Conservation (phyloP, 2,329 filamentous ascomycete species). For the Neocatenulostroma microsporum region DNA sequence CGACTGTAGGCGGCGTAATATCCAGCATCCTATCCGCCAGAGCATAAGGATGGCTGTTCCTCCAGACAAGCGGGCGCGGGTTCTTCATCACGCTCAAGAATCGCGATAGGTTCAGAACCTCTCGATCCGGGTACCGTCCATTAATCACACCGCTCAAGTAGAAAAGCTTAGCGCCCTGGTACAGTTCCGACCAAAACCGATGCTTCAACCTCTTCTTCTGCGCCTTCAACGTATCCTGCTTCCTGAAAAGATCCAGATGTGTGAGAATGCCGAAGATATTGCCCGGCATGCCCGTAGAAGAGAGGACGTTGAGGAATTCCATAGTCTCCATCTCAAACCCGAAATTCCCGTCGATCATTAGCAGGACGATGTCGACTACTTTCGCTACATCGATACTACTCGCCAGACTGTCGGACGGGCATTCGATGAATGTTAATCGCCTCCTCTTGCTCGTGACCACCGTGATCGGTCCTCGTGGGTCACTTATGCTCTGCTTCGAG, state of each 20-base stretch:
- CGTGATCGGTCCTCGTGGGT: constrained; percentile 85
- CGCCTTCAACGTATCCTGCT: constrained; percentile 81
- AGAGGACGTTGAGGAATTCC: constrained; percentile 93
- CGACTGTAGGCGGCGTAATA: constrained; percentile 83
- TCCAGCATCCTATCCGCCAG: constrained; percentile 92
- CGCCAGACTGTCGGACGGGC: constrained; percentile 84
- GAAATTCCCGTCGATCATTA: constrained; percentile 98
- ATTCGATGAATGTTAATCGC: constrained; percentile 91
- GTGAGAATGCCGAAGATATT: constrained; percentile 97
- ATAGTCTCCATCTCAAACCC: constrained; percentile 99
- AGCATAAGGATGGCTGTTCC: constrained; percentile 91
- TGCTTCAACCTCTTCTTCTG: constrained; percentile 96
- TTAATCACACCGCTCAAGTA: constrained; percentile 96
- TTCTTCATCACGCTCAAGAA: constrained; percentile 99
- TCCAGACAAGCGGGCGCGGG: constrained; percentile 88
- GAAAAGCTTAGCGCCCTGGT: constrained; percentile 94
- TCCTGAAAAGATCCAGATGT: constrained; percentile 90
- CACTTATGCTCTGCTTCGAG: constrained; percentile 86
- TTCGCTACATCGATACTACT: constrained; percentile 97
- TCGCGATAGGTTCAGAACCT: constrained; percentile 88
- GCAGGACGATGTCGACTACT: constrained; percentile 89
- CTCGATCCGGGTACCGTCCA: constrained; percentile 89
- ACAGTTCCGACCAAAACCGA: constrained; percentile 91
- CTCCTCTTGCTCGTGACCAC: constrained; percentile 95
- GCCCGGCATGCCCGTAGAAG: constrained; percentile 93